phyloP scores from a whole-genome alignment of 768 basidiomycete species.

The Tylopilus felleus region DNA sequence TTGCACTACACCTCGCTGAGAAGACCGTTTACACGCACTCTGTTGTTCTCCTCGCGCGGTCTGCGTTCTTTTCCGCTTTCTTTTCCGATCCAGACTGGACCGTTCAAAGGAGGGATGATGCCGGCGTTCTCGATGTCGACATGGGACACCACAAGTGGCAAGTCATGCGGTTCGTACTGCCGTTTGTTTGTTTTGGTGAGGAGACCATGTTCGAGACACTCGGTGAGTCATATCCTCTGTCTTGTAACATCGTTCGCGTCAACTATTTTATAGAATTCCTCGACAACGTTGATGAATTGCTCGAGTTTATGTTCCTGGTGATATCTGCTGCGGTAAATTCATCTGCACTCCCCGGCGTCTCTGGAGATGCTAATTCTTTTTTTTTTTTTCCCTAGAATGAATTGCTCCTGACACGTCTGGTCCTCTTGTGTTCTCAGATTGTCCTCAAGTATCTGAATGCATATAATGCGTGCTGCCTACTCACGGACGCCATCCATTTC shows the following conservation, averaged over 20 bases:
- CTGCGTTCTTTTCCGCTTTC: conserved; percentile 78
- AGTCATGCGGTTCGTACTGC: conserved; percentile 71
- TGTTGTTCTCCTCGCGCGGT: conserved; percentile 73
- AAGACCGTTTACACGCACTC: conserved; percentile 67
- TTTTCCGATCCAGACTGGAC: conserved; percentile 87
- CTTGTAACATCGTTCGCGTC: not conserved
- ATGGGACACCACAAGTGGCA: conserved; percentile 72
- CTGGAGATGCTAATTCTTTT: not conserved
- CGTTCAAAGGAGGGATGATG: conserved; percentile 47
- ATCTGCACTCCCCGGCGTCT: not conserved
- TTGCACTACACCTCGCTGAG: conserved; percentile 69
- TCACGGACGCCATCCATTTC: conserved; percentile 78
- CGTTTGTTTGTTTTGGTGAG: conserved; percentile 72
- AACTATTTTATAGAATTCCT: conserved; percentile 50
- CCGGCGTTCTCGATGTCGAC: conserved; percentile 59
- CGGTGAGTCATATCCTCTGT: conserved; percentile 40
- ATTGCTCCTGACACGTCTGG: conserved; percentile 79
- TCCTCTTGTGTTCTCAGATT: conserved; percentile 76
- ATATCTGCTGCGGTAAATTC: conserved; percentile 75
- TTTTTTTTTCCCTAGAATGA: conserved; percentile 59
- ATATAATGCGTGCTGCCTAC: conserved; percentile 75
- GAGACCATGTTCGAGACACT: conserved; percentile 70
- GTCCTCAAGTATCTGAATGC: conserved; percentile 66
- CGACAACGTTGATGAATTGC: conserved; percentile 62
- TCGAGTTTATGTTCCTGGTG: conserved; percentile 86